phyloP scores from a whole-genome alignment of 2,329 filamentous ascomycete species.

The Fusarium nisikadoi region DNA sequence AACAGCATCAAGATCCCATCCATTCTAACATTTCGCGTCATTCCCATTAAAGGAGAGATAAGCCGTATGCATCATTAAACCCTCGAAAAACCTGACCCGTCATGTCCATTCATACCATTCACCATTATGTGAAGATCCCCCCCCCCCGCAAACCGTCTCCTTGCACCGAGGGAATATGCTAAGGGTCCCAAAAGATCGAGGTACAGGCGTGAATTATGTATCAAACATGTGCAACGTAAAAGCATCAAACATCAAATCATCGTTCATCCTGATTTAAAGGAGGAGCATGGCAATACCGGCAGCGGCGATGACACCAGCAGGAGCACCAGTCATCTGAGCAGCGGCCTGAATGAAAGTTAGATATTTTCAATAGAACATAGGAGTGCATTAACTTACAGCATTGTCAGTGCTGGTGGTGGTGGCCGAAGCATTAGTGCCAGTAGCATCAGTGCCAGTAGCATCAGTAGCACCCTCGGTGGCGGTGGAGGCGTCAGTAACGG shows the following conservation, averaged over 20 bases:
- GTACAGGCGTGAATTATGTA: constrained; percentile 56
- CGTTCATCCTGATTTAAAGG: constrained; percentile 52
- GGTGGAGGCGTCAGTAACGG: constrained; percentile 36
- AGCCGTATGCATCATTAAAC: constrained; percentile 50
- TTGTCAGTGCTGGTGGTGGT: constrained; percentile 38
- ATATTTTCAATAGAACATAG: not conserved
- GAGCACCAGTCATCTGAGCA: constrained; percentile 57
- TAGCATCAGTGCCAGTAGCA: constrained; percentile 32
- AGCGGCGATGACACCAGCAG: constrained; percentile 59
- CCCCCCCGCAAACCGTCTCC: constrained; percentile 32
- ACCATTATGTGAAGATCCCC: constrained; percentile 45
- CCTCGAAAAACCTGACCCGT: constrained; percentile 46
- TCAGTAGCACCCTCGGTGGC: constrained; percentile 19
- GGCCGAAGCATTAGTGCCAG: constrained; percentile 27
- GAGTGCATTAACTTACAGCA: constrained; percentile 45
- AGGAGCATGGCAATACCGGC: constrained; percentile 61
- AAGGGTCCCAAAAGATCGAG: constrained; percentile 44
- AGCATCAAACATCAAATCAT: constrained; percentile 40
- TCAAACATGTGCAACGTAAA: constrained; percentile 54
- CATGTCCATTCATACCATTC: constrained; percentile 45
- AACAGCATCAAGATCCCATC: constrained; percentile 37
- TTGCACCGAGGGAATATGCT: constrained; percentile 40
- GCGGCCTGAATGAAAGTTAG: constrained; percentile 40
- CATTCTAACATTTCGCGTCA: constrained; percentile 44
- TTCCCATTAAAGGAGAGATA: constrained; percentile 51